Evolutionary conservation across 331 rosid genomes (phyloP).

Genomic region (Acacia concinna): DNA sequence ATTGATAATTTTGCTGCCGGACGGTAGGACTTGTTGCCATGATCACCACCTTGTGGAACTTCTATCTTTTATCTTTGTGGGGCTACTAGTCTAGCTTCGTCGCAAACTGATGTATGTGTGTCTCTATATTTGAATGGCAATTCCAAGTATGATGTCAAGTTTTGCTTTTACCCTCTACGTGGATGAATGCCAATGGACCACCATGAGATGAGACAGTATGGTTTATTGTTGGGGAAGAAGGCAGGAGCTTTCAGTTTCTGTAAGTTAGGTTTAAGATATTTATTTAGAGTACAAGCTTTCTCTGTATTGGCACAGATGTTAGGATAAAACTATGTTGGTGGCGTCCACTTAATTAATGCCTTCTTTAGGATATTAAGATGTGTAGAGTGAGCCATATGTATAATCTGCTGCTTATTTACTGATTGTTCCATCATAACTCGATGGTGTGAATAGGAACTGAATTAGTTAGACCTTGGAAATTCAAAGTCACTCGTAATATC

Average conservation of each 20-base stretch:
- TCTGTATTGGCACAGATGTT: neutral
- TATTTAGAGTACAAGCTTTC: neutral
- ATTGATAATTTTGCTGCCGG: neutral
- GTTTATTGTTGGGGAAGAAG: slow-evolving; percentile 4
- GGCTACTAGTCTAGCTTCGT: neutral
- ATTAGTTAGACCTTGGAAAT: neutral
- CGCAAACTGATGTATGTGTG: neutral
- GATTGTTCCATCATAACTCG: neutral
- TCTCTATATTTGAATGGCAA: neutral
- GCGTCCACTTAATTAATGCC: neutral
- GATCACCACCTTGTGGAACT: neutral
- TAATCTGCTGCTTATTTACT: neutral
- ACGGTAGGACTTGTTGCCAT: neutral
- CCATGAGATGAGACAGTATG: neutral
- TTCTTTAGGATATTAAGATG: neutral
- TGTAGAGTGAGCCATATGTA: neutral
- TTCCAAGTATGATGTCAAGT: slow-evolving; percentile 7
- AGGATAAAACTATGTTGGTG: neutral
- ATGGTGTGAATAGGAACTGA: neutral
- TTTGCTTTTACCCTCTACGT: neutral
- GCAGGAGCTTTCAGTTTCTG: neutral
- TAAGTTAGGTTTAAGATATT: neutral
- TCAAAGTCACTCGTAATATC: neutral
- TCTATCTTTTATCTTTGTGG: neutral
- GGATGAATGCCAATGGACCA: slow-evolving; percentile 32